A percentile compares a stretch with the other conserved stretches of the same genome.
Conservation (phyloP, 1,284 basidiomycete genomes). For the Fomitiporia mediterranea region DNA sequence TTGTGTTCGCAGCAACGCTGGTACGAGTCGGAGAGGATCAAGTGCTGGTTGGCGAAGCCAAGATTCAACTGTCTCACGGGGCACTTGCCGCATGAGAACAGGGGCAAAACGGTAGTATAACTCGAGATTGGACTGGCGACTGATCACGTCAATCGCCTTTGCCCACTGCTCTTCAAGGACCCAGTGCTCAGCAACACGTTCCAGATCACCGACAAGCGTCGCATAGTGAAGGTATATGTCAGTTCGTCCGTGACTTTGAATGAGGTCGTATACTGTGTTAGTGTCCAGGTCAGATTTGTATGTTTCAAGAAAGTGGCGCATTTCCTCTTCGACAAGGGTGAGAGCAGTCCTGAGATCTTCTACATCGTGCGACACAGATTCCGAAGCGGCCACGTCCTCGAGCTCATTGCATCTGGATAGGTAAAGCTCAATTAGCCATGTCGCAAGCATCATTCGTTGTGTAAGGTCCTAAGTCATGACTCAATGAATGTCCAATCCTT, state of each 20-base stretch:
- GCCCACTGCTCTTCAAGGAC: conserved; percentile 88
- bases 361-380: conserved; percentile 80
- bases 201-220: conserved; percentile 74
- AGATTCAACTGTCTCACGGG: conserved; percentile 86
- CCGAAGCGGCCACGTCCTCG: conserved; percentile 85
- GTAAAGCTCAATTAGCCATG: conserved; percentile 98
- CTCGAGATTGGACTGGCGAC: conserved; percentile 77
- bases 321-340: conserved; percentile 85
- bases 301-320: conserved; percentile 87
- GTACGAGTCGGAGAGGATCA: conserved; percentile 83
- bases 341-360: conserved; percentile 84
- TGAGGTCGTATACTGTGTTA: conserved; percentile 86
- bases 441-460: conserved; percentile 96
- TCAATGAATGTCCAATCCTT: not conserved
- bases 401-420: conserved; percentile 95
- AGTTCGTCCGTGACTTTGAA: conserved; percentile 87
- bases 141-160: conserved; percentile 86
- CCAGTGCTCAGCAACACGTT: conserved; percentile 90
- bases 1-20: conserved; percentile 82
- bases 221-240: conserved; percentile 94
- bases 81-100: conserved; percentile 80
- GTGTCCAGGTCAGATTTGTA: conserved; percentile 87
- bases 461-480: conserved; percentile 77
- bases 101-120: conserved; percentile 93
- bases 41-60: conserved; percentile 83